Conservation (phyloP, 345 rosid genomes). For the Reutealis trisperma region DNA sequence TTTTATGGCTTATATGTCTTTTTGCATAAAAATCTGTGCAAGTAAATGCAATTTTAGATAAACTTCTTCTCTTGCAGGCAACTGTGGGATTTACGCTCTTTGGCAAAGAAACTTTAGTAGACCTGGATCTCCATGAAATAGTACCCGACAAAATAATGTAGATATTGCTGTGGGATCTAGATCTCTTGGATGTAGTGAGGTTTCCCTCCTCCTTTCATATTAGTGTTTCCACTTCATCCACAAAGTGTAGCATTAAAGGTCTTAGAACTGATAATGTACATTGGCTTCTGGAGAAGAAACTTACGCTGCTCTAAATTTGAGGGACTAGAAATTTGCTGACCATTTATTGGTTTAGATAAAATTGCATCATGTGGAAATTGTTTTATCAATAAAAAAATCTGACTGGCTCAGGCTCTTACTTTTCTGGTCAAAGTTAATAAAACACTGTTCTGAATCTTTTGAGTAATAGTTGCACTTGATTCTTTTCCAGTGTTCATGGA, state of each 20-base stretch:
- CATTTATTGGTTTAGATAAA: neutral
- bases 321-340: neutral
- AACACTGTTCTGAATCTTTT: neutral
- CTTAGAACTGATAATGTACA: neutral
- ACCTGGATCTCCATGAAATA: conserved; percentile 72
- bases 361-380: neutral
- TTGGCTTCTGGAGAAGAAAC: neutral
- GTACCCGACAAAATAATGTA: conserved; percentile 47
- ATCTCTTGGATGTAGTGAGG: conserved; percentile 14
- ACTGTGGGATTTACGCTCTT: conserved; percentile 77
- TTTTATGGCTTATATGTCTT: neutral
- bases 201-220: neutral
- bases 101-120: conserved; percentile 86
- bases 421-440: neutral
- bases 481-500: neutral
- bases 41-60: neutral
- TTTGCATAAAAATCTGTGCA: neutral
- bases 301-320: neutral
- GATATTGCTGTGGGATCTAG: neutral
- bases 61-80: conserved; percentile 54
- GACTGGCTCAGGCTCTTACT: neutral
- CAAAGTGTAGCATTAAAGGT: neutral
- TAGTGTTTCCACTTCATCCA: neutral
- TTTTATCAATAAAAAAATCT: neutral
- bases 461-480: neutral